Evolutionary conservation across 2,329 filamentous ascomycete genomes (phyloP).

Genomic region (Zymoseptoria tritici): DNA sequence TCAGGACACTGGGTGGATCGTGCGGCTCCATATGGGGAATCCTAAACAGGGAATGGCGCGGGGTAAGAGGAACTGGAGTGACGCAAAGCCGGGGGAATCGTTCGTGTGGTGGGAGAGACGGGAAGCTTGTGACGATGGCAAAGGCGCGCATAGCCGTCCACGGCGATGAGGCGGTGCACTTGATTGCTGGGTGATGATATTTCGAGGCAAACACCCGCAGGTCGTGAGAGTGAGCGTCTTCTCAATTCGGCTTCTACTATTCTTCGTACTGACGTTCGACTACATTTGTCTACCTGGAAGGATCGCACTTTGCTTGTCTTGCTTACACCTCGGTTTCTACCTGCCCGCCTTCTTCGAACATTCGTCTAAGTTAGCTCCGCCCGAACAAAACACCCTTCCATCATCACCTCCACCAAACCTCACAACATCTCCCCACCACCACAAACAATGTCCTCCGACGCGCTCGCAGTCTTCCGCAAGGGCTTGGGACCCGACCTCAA

Average conservation of each 20-base stretch:
- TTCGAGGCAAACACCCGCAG: neutral
- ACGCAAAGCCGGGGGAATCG: neutral
- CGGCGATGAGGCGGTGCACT: neutral
- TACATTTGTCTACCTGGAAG: neutral
- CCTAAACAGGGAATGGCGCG: neutral
- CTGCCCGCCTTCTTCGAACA: neutral
- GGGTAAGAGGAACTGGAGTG: neutral
- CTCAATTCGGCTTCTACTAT: no score
- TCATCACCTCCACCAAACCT: neutral
- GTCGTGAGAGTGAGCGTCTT: neutral
- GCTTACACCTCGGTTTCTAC: neutral
- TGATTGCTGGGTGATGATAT: neutral
- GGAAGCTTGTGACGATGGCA: no score
- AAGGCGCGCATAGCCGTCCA: neutral
- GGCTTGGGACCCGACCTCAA: constrained; percentile 44
- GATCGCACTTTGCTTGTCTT: neutral
- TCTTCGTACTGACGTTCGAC: neutral
- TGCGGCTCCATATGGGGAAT: neutral
- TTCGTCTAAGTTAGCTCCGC: neutral
- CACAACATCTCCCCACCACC: constrained; percentile 1
- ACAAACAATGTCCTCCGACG: constrained; percentile 36
- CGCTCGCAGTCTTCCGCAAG: constrained; percentile 42
- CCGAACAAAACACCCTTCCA: neutral
- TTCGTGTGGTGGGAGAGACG: neutral
- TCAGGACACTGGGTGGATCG: neutral